Evolutionary conservation across 2,329 filamentous ascomycete species (phyloP).

Genomic region (Ophiostoma montium): DNA sequence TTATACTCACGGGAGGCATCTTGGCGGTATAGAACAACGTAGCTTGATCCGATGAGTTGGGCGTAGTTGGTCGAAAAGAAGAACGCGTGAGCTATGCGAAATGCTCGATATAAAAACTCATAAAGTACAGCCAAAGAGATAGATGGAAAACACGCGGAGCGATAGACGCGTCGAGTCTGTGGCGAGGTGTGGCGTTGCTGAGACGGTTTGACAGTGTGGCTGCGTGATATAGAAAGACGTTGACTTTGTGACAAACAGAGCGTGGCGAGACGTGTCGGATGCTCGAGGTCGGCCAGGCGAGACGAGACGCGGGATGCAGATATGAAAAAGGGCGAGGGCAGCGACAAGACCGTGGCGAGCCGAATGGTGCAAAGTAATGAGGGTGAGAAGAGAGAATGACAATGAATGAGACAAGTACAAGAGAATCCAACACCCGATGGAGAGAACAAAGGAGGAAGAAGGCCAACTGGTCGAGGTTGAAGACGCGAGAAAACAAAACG

Average conservation of each 20-base stretch:
- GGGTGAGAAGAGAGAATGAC: not conserved
- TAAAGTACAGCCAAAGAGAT: not conserved
- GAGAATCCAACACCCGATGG: not conserved
- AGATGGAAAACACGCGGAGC: not conserved
- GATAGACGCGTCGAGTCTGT: not conserved
- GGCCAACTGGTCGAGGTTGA: not conserved
- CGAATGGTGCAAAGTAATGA: not conserved
- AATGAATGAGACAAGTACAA: not conserved
- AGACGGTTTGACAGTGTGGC: not conserved
- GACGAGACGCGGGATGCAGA: not conserved
- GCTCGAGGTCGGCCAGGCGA: not conserved
- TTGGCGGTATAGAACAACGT: not conserved
- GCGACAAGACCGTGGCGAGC: too few relatives aligned
- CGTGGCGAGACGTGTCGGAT: not conserved
- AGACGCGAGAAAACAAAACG: not conserved
- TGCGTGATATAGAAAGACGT: too few relatives aligned
- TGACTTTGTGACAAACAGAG: too few relatives aligned
- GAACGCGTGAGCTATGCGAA: not conserved
- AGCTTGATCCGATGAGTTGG: not conserved
- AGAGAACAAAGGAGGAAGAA: not conserved
- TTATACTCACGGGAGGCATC: constrained; percentile 14
- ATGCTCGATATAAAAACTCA: constrained; percentile 1
- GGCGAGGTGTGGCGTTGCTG: not conserved
- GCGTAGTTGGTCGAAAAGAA: not conserved
- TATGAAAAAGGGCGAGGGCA: too few relatives aligned